Base-by-base conservation (phyloP, 805 yeast species). In the Starmera amethionina region DNA sequence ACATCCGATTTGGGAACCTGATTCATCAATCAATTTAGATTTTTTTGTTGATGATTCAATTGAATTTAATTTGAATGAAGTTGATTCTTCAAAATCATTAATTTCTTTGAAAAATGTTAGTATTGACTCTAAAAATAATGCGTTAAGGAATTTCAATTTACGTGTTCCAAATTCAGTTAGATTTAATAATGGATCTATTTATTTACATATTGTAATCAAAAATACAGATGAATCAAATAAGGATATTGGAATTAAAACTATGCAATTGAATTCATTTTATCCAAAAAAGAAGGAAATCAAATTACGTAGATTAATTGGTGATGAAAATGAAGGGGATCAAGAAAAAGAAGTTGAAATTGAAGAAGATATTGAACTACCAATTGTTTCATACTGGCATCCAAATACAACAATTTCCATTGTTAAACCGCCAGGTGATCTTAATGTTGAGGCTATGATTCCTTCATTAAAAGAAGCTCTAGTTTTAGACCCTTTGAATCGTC, bases 331-430 rank as follows among this genome's bases (percentile, higher is more conserved):
- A 13, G 46, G 35, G 1, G 36, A 35, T 6, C 38, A 9, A 8
- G 50, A 43, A 13, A 47, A 46, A 8, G 46, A 27, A n/a, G 50
- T 36, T 18, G 50, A 48, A 32, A 43, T 34, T 4, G 51, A 48
- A 19, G 43, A 38, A 4, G 36, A 40, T 16, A 38, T 37, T 16
- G 32, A 37, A 11, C 41, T 40, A 38, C 42, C 37, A 4, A 46
- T 58, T 22, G 52, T 52, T n/a, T 44, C 63, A 1, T 62, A 55
- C 45, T 62, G 62, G 57, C 63, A 64, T 45, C 68, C 68, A 18
- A 62, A 63, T 37, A 53, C 64, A 19, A 56, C 63, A 1, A 41
- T 65, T 5, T 53, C 52, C 3, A 28, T 64, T 12, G 48, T 56
- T 4, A 39, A 50, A 37, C 48, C 52, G 28, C 40, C 51, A 19